Percentiles rank a stretch among this genome's conserved stretches.
These are phyloP conservation scores for Tolypocladium amazonense DNA, from an alignment of 2,329 filamentous ascomycete species.

Conservation along the genomic window DNA sequence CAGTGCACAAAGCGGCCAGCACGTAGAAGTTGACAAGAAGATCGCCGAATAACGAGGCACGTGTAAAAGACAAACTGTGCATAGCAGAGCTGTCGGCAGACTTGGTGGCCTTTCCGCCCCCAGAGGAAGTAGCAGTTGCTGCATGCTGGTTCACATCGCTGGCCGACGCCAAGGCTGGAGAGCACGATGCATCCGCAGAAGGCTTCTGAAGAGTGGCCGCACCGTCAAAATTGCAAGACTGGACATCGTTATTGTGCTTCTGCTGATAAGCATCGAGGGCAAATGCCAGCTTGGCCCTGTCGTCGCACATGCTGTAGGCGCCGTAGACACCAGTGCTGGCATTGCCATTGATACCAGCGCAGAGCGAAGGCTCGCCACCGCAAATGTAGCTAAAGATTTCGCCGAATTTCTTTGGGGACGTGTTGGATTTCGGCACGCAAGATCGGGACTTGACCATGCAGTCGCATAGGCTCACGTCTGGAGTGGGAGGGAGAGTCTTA, in stretches of 20 bases:
- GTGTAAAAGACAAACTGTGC: neutral
- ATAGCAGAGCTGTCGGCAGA: neutral
- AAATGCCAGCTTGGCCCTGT: slow-evolving; percentile 60
- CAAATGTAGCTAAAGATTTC: slow-evolving; percentile 68
- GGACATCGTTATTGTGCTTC: slow-evolving; percentile 36
- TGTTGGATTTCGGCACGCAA: slow-evolving; percentile 38
- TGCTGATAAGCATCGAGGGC: slow-evolving; percentile 66
- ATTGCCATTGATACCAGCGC: slow-evolving; percentile 52
- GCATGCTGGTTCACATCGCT: neutral
- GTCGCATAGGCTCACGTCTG: slow-evolving; percentile 67
- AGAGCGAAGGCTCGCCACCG: slow-evolving; percentile 43
- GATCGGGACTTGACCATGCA: slow-evolving; percentile 72
- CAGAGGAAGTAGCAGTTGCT: neutral
- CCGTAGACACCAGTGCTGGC: slow-evolving; percentile 49
- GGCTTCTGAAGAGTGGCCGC: slow-evolving; percentile 46
- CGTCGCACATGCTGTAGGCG: slow-evolving; percentile 66
- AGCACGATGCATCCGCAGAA: slow-evolving; percentile 41
- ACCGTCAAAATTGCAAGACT: slow-evolving; percentile 63
- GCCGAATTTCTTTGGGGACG: slow-evolving; percentile 47
- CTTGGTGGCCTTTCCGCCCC: neutral
- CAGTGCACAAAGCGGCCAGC: neutral
- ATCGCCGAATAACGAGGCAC: neutral
- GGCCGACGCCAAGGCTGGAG: neutral
- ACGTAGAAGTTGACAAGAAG: neutral
- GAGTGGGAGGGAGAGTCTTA: slow-evolving; percentile 65